Conservation (phyloP, 192 early-diverging fungal species). For the Gigaspora rosea region DNA sequence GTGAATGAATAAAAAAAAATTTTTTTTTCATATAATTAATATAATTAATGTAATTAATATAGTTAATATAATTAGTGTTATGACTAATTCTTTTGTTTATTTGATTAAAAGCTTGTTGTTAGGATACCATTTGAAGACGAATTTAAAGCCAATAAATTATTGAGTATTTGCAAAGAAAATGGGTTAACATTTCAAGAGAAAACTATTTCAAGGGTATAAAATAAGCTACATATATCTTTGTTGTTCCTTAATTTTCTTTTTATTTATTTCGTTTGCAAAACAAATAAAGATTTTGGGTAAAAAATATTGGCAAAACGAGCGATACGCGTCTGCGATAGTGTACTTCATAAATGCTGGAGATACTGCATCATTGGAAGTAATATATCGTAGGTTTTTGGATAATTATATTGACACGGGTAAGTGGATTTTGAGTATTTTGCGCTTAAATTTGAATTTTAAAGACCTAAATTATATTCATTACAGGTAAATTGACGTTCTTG, state of each 20-base stretch:
- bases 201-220: background rate
- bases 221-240: background rate
- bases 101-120: constrained; percentile 2
- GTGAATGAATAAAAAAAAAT: background rate
- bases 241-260: background rate
- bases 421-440: background rate
- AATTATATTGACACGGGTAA: constrained; percentile 21
- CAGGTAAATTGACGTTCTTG: constrained; percentile 15
- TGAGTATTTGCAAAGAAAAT: constrained; percentile 26
- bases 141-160: constrained; percentile 13
- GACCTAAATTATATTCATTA: background rate
- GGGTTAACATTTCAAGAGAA: background rate
- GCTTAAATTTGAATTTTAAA: background rate
- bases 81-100: background rate
- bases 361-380: background rate
- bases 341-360: constrained; percentile 24
- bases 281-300: background rate
- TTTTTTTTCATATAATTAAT: too few species aligned
- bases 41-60: background rate
- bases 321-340: constrained; percentile 20
- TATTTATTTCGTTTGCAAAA: background rate
- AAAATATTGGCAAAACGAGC: background rate
- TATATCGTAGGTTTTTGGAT: constrained; percentile 11
- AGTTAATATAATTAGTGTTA: background rate
- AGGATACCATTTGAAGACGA: constrained; percentile 25